Base-by-base conservation (phyloP, 2,329 filamentous ascomycete genomes). In the Pleurostoma richardsiae region DNA sequence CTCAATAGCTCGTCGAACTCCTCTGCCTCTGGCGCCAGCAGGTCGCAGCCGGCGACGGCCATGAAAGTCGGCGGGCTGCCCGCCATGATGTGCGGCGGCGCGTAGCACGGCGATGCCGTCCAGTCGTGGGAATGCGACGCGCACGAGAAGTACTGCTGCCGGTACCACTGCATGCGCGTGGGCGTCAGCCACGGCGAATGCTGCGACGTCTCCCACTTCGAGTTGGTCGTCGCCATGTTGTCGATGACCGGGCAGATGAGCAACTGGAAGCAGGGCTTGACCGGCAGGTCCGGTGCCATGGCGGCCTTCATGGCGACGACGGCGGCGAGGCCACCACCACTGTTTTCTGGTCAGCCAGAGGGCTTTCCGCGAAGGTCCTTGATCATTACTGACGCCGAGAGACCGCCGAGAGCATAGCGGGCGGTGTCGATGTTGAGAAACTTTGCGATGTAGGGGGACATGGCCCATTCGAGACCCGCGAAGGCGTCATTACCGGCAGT, bases 161-260 rank as follows among this genome's bases (percentile, higher is more conserved):
- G 62, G 45, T 67, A 67, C 58, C 61, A 64, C 27, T 52, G 49
- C 58, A 67, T 61, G 5, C 63, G 54, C 4, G 49, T 43, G 5
- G 61, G 56, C 2, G 59, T 66, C 31, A 64, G 56, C 59, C 58
- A 67, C 6, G 61, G 62, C 11, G 58, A 61, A 30, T 54, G 43
- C 46, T 36, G 30, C 6, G 45, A 48, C 6, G 38, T n/a, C 28
- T 48, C 30, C 57, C 54, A 57, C 26, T 30, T 47, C 7, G 50
- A 50, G 2, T 49, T 44, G 3, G 40, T 44, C 3, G 61, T 64
- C 4, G 64, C 62, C 3, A 60, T 64, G 43, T 62, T 67, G 49
- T 67, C 63, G 5, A 67, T 55, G 5, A 67, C 64, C 1, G 64
- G 64, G 27, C 62, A 56, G 29, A 66, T 56, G 7, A 59, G 49